These are phyloP conservation scores for Insectozyma bohioensis DNA, from an alignment of 1,139 yeast genomes.

Conservation along the genomic window DNA sequence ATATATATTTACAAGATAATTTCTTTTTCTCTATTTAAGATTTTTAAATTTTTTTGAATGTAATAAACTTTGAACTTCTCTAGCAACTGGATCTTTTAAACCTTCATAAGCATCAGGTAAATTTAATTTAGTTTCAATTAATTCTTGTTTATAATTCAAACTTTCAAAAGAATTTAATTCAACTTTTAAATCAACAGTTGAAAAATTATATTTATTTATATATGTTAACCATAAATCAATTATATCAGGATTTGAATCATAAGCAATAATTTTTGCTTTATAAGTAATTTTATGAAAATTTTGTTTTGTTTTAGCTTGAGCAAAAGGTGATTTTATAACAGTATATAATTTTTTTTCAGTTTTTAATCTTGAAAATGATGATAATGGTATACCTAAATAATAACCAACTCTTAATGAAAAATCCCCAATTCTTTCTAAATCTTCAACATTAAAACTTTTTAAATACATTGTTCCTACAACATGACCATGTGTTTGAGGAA, in stretches of 20 bases:
- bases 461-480: slow-evolving; percentile 69
- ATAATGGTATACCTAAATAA: slow-evolving; percentile 83
- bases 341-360: slow-evolving; percentile 83
- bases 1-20: slow-evolving; percentile 21
- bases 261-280: slow-evolving; percentile 69
- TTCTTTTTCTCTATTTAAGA: too few relatives aligned
- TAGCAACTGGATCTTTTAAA: slow-evolving; percentile 61
- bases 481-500: slow-evolving; percentile 68
- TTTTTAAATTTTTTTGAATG: slow-evolving; percentile 53
- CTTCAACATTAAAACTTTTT: slow-evolving; percentile 70
- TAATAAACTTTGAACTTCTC: slow-evolving; percentile 72
- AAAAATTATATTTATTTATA: slow-evolving; percentile 71
- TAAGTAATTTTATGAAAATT: slow-evolving; percentile 89
- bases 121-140: slow-evolving; percentile 30
- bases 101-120: slow-evolving; percentile 39
- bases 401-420: slow-evolving; percentile 89
- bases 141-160: slow-evolving; percentile 38
- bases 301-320: slow-evolving; percentile 91
- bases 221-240: slow-evolving; percentile 82
- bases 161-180: slow-evolving; percentile 62
- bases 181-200: slow-evolving; percentile 84
- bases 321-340: slow-evolving; percentile 90
- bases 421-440: slow-evolving; percentile 74
- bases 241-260: slow-evolving; percentile 84
- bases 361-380: slow-evolving; percentile 53